phyloP scores from a whole-genome alignment of 805 yeast species.

The Suhomyces tanzawaensis region DNA sequence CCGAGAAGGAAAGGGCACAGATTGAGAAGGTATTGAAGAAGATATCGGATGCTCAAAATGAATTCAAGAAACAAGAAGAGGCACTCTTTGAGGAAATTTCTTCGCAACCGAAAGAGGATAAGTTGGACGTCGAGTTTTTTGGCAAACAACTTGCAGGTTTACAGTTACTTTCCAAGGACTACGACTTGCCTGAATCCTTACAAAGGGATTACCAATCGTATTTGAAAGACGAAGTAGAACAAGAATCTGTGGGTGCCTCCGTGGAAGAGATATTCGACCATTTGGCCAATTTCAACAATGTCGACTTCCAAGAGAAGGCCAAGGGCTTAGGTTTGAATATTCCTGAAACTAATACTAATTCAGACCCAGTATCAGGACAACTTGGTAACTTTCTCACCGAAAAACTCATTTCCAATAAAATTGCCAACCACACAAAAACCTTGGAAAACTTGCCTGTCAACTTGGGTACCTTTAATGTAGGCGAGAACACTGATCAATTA shows the following conservation, averaged over 20 bases:
- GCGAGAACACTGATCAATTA: conserved; percentile 24
- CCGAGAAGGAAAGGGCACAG: conserved; percentile 19
- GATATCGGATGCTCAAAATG: conserved; percentile 26
- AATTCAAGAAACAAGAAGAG: conserved; percentile 20
- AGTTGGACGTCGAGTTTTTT: conserved; percentile 45
- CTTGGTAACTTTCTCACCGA: conserved; percentile 55
- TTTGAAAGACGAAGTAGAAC: conserved; percentile 9
- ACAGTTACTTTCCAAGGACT: conserved; percentile 61
- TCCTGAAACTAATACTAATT: conserved; percentile 19
- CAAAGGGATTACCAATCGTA: conserved; percentile 33
- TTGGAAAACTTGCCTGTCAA: conserved; percentile 68
- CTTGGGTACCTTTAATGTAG: conserved; percentile 53
- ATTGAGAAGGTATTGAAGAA: conserved; percentile 31
- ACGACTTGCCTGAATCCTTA: conserved; percentile 58
- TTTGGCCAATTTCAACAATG: conserved; percentile 3
- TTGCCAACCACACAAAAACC: conserved; percentile 56
- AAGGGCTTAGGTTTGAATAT: conserved; percentile 36
- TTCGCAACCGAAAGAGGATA: conserved; percentile 13
- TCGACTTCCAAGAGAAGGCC: conserved; percentile 36
- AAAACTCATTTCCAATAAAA: conserved; percentile 49
- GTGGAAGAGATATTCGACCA: conserved; percentile 7
- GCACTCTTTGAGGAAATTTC: conserved; percentile 19
- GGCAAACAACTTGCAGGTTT: conserved; percentile 61
- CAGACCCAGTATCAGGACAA: conserved; percentile 36
- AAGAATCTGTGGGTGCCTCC: not conserved